phyloP scores from a whole-genome alignment of 2,329 filamentous ascomycete genomes.

The Pseudocercospora crystallina region DNA sequence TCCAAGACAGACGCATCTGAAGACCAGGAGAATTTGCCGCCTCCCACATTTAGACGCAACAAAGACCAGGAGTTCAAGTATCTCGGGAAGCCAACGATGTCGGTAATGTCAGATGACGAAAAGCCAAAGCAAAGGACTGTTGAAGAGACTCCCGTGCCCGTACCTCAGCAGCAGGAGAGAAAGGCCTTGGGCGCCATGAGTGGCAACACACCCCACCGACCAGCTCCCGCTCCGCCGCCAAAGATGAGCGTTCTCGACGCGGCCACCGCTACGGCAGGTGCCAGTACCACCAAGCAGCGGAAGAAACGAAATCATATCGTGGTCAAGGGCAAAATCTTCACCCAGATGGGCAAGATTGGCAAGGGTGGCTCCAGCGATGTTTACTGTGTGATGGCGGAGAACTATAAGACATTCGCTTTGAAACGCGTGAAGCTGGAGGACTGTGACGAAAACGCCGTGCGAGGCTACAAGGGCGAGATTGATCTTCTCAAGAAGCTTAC shows the following conservation, averaged over 20 bases:
- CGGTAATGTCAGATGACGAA: slow-evolving; percentile 51
- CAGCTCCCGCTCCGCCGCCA: slow-evolving; percentile 76
- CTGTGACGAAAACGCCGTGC: slow-evolving; percentile 78
- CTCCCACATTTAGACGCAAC: slow-evolving; percentile 64
- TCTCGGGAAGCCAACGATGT: slow-evolving; percentile 57
- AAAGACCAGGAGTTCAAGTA: slow-evolving; percentile 58
- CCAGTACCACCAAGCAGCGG: slow-evolving; percentile 69
- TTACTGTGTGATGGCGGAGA: slow-evolving; percentile 95
- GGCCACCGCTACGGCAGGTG: slow-evolving; percentile 79
- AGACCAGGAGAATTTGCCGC: slow-evolving; percentile 84
- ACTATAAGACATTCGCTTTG: slow-evolving; percentile 89
- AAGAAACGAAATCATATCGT: slow-evolving; percentile 81
- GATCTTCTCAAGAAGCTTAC: slow-evolving; percentile 80
- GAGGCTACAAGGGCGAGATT: slow-evolving; percentile 92
- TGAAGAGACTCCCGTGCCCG: slow-evolving; percentile 42
- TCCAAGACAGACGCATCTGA: slow-evolving; percentile 60
- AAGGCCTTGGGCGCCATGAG: slow-evolving; percentile 54
- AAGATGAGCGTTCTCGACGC: slow-evolving; percentile 97
- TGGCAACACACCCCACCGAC: slow-evolving; percentile 72
- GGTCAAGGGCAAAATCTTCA: slow-evolving; percentile 89
- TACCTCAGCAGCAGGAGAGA: slow-evolving; percentile 39
- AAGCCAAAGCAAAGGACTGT: slow-evolving; percentile 41
- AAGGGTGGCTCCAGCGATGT: slow-evolving; percentile 92
- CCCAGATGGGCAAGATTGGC: slow-evolving; percentile 84
- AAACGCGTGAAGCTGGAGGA: slow-evolving; percentile 91